phyloP scores from a whole-genome alignment of 148 eudicot species.

The Vaccinium corymbosum region DNA sequence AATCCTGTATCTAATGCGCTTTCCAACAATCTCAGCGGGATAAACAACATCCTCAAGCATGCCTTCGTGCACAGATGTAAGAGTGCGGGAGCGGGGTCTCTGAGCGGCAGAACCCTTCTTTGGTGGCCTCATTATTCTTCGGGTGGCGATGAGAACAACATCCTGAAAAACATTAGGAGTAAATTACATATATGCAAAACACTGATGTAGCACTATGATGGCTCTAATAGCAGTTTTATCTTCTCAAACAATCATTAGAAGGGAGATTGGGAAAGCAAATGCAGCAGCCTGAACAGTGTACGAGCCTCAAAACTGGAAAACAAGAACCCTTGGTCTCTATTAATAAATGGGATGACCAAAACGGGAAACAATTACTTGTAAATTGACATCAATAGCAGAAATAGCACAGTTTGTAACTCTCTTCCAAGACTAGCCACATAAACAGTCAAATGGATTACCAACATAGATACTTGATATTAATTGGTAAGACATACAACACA shows the following conservation, averaged over 20 bases:
- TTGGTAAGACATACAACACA: not conserved
- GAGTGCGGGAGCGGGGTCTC: constrained; percentile 77
- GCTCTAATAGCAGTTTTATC: not conserved
- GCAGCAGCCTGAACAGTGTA: not conserved
- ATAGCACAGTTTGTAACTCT: not conserved
- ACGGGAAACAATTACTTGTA: not conserved
- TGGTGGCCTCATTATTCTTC: constrained; percentile 78
- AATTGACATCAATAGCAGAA: not conserved
- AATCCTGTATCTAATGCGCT: constrained; percentile 70
- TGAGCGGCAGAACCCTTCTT: constrained; percentile 79
- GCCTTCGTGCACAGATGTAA: constrained; percentile 78
- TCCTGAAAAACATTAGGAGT: constrained; percentile 34
- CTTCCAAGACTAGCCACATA: not conserved
- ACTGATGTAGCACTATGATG: not conserved
- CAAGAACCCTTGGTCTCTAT: not conserved
- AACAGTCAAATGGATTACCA: not conserved
- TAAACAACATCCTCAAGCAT: constrained; percentile 76
- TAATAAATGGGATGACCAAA: not conserved
- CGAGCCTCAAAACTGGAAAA: not conserved
- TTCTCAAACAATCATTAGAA: not conserved
- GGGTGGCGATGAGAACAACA: constrained; percentile 67
- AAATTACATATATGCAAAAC: not conserved
- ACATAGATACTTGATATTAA: not conserved
- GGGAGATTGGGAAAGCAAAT: not conserved
- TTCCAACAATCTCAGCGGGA: constrained; percentile 88